Conservation (phyloP, 768 basidiomycete species). For the Lactifluus hygrophoroides region DNA sequence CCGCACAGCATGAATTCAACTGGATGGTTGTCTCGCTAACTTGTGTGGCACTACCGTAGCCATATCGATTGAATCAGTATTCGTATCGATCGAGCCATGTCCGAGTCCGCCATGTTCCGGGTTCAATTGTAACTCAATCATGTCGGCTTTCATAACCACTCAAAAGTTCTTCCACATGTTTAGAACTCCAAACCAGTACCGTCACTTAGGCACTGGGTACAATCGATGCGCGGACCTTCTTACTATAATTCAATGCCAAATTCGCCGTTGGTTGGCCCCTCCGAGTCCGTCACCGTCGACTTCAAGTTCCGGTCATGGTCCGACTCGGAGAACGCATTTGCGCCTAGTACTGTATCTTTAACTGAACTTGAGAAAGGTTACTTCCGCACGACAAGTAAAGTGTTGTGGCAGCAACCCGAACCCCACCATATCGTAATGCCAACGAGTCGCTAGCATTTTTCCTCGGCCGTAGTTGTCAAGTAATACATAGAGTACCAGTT, state of each 20-base stretch:
- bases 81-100: background rate
- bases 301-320: too few relatives aligned
- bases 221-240: background rate
- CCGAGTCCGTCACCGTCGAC: too few relatives aligned
- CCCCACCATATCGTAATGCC: background rate
- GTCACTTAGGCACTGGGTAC: background rate
- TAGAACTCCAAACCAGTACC: background rate
- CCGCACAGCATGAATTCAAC: too few relatives aligned
- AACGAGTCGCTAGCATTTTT: background rate
- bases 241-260: background rate
- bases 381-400: background rate
- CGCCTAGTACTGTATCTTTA: too few relatives aligned
- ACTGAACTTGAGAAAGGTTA: background rate
- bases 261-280: background rate
- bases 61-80: too few relatives aligned
- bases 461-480: background rate
- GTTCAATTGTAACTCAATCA: too few relatives aligned
- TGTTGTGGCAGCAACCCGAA: background rate
- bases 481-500: background rate
- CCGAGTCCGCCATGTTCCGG: too few relatives aligned
- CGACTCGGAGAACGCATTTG: too few relatives aligned
- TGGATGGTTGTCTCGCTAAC: too few relatives aligned
- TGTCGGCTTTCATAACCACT: background rate
- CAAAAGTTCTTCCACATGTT: background rate
- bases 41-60: too few relatives aligned